Base-by-base conservation (phyloP, 441 rosid species). In the Populus tomentosa region DNA sequence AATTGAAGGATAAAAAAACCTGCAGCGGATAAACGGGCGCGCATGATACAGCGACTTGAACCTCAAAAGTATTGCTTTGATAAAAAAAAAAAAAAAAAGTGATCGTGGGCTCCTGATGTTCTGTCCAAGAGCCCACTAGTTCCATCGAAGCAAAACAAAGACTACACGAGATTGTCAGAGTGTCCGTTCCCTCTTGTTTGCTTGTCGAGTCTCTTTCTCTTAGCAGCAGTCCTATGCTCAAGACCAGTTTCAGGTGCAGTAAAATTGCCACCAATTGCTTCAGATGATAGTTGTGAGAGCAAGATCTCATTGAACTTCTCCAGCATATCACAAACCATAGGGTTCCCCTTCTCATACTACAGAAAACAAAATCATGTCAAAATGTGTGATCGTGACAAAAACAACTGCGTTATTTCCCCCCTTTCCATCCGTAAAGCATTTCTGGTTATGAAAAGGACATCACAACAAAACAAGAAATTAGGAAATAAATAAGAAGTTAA, bases 341-440 rank as follows among this genome's bases (percentile, higher is more conserved):
- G 61, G n/a, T 87, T 88, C 73, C 80, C 81, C 9, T 82, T 86
- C 81, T 84, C 87, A 65, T 83, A 80, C 89, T 89, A 69, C 79
- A 84, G 35, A 23, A 38, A 26, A n/a, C 7, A 35, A 65, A 74
- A 26, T 23, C 5, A 81, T 9, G 33, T 38, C 64, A 42, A 30
- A 7, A 66, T 1, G 36, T 46, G 20, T 42, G 3, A 46, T 42
- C 6, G 5, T 2, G 21, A 13, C 5, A 5, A 64, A 36, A 28
- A 6, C 14, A 30, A 2, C 26, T 10, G 26, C 16, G n/a, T 26
- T 67, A 46, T 10, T 26, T 46, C 1, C 8, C 13, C 36, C 36
- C 5, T 67, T 26, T 16, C n/a, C 9, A 16, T 53, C 61, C 61
- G n/a, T 53, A 16, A 53, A 14, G 61, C n/a, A 53, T 53, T 18